phyloP scores from a whole-genome alignment of 768 basidiomycete species.

The Mycena venus region DNA sequence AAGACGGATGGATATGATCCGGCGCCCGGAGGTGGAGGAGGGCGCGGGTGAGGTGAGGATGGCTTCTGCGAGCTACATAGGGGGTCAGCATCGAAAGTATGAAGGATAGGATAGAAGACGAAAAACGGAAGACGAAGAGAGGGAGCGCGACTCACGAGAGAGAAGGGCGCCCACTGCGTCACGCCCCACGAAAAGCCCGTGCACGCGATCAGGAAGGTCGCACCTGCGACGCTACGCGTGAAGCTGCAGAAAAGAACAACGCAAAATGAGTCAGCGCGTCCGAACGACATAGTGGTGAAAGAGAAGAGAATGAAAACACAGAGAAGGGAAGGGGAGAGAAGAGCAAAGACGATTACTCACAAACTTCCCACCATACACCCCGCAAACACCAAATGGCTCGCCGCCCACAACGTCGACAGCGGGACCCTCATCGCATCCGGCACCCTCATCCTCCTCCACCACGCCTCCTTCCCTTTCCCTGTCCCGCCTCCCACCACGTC shows the following conservation, averaged over 20 bases:
- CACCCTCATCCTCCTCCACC: no score
- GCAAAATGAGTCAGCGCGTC: background rate
- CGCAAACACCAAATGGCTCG: slow-evolving; percentile 81
- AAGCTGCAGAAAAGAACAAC: slow-evolving; percentile 62
- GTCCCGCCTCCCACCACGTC: no score
- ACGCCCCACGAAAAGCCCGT: slow-evolving; percentile 96
- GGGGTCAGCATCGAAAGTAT: background rate
- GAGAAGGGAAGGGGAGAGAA: background rate
- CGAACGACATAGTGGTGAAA: no score
- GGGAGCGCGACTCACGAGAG: slow-evolving; percentile 68
- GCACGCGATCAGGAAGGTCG: slow-evolving; percentile 81
- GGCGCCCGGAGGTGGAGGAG: slow-evolving; percentile 42
- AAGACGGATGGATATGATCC: slow-evolving; percentile 54
- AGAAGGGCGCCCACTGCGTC: slow-evolving; percentile 93
- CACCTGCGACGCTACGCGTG: slow-evolving; percentile 75
- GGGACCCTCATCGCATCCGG: slow-evolving; percentile 67
- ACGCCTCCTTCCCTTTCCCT: slow-evolving; percentile 17
- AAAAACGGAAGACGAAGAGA: background rate
- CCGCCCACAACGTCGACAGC: slow-evolving; percentile 82
- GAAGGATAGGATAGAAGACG: no score
- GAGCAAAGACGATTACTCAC: slow-evolving; percentile 62
- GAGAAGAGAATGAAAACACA: no score
- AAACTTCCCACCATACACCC: slow-evolving; percentile 86
- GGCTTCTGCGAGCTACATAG: slow-evolving; percentile 81
- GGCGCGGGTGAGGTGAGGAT: slow-evolving; percentile 77